These are phyloP conservation scores for Termitomyces sp. DNA, from an alignment of 1,284 basidiomycete species.

Conservation along the genomic window DNA sequence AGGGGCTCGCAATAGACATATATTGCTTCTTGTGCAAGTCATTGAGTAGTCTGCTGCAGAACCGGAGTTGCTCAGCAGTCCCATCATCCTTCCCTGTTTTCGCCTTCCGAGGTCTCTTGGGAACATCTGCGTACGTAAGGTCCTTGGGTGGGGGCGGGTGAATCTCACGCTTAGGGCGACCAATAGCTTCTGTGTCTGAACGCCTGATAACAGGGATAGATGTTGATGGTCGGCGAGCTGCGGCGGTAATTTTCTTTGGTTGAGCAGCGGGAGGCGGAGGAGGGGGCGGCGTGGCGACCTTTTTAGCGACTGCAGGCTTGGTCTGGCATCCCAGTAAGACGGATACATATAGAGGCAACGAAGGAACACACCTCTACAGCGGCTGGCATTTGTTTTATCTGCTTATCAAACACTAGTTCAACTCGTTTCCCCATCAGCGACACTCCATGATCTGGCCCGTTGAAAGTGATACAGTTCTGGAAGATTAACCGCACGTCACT, in stretches of 20 bases:
- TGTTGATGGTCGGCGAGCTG: constrained; percentile 63
- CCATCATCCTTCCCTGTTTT: constrained; percentile 63
- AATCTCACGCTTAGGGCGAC: constrained; percentile 95
- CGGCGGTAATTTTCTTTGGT: constrained; percentile 41
- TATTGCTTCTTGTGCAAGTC: constrained; percentile 83
- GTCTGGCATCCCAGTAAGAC: constrained; percentile 20
- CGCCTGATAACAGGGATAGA: constrained; percentile 78
- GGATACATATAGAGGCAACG: constrained; percentile 15
- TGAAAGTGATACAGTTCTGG: constrained; percentile 87
- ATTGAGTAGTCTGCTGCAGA: constrained; percentile 70
- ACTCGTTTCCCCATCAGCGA: constrained; percentile 77
- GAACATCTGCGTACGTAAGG: constrained; percentile 74
- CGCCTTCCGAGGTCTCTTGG: constrained; percentile 61
- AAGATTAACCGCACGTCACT: constrained; percentile 84
- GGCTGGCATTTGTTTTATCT: constrained; percentile 79
- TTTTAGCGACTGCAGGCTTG: constrained; percentile 53
- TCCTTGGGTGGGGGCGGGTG: constrained; percentile 94
- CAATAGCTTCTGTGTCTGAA: constrained; percentile 52
- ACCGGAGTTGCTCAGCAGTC: constrained; percentile 84
- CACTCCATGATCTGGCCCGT: constrained; percentile 86
- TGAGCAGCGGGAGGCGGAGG: constrained; percentile 35
- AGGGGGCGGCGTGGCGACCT: constrained; percentile 39
- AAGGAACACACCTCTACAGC: constrained; percentile 61
- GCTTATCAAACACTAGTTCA: constrained; percentile 85
- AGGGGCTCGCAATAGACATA: constrained; percentile 72